These are phyloP conservation scores for Metarhizium sp. DNA, from an alignment of 2,329 filamentous ascomycete species.

Conservation along the genomic window DNA sequence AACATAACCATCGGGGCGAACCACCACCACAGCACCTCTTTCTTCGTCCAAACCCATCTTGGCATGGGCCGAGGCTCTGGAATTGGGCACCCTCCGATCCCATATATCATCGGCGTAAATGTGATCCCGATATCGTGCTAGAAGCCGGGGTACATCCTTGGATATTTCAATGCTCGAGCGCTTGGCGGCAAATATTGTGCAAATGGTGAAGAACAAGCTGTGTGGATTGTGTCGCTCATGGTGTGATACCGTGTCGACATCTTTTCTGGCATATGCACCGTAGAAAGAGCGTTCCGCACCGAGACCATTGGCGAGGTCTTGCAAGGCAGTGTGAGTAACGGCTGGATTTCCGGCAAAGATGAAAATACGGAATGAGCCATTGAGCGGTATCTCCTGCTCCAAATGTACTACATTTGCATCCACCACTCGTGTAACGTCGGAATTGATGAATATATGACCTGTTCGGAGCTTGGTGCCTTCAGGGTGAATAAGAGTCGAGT, in stretches of 20 bases:
- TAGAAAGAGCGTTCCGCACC: slow-evolving; percentile 64
- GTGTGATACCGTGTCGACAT: slow-evolving; percentile 55
- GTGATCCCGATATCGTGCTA: slow-evolving; percentile 71
- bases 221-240: slow-evolving; percentile 83
- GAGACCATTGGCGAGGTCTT: slow-evolving; percentile 60
- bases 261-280: slow-evolving; percentile 50
- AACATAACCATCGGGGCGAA: slow-evolving; percentile 81
- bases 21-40: slow-evolving; percentile 70
- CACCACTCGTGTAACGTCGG: slow-evolving; percentile 75
- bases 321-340: slow-evolving; percentile 51
- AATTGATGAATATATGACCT: slow-evolving; percentile 67
- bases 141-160: slow-evolving; percentile 56
- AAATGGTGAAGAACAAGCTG: slow-evolving; percentile 71
- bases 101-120: slow-evolving; percentile 80
- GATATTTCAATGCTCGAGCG: slow-evolving; percentile 64
- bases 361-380: slow-evolving; percentile 80
- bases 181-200: slow-evolving; percentile 61
- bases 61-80: slow-evolving; percentile 66
- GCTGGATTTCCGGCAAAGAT: slow-evolving; percentile 67
- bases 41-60: slow-evolving; percentile 76
- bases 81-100: slow-evolving; percentile 60
- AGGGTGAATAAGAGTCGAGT: slow-evolving; percentile 61
- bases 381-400: slow-evolving; percentile 81
- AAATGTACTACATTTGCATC: slow-evolving; percentile 87
- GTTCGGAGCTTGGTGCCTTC: slow-evolving; percentile 56